Evolutionary conservation across 345 rosid species (phyloP).

Genomic region (Tarenaya hassleriana): DNA sequence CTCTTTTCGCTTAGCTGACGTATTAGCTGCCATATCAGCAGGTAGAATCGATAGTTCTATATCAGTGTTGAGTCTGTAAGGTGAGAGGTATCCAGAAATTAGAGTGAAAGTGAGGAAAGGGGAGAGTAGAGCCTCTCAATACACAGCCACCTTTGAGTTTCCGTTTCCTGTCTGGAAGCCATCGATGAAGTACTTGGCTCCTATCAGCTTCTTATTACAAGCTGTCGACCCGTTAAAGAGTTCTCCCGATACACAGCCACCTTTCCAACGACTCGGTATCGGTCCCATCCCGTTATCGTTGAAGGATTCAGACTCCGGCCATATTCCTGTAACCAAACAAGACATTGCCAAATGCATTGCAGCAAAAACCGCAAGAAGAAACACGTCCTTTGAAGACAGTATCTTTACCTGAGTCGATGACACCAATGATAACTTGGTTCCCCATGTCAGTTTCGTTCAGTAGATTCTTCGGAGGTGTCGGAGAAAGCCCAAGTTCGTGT

Average conservation of each 20-base stretch:
- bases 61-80: too few species aligned
- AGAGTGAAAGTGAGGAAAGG: too few species aligned
- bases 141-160: too few species aligned
- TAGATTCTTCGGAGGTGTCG: constrained; percentile 16
- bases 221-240: constrained; percentile 9
- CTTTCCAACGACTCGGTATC: constrained; percentile 24
- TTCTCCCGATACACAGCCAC: constrained; percentile 26
- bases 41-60: too few species aligned
- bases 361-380: too few species aligned
- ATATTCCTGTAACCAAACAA: constrained; percentile 27
- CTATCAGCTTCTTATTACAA: constrained; percentile 48
- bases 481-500: constrained; percentile 44
- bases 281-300: constrained; percentile 21
- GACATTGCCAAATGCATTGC: too few species aligned
- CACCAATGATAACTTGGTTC: constrained; percentile 26
- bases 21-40: too few species aligned
- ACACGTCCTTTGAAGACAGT: too few species aligned
- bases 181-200: constrained; percentile 42
- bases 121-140: too few species aligned
- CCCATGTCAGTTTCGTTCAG: constrained; percentile 27
- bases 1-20: too few species aligned
- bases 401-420: constrained; percentile 30
- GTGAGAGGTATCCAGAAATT: too few species aligned
- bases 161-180: constrained; percentile 39
- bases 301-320: constrained; percentile 25